Evolutionary conservation across 805 yeast genomes (phyloP).

Genomic region (Pichia ethanolica): DNA sequence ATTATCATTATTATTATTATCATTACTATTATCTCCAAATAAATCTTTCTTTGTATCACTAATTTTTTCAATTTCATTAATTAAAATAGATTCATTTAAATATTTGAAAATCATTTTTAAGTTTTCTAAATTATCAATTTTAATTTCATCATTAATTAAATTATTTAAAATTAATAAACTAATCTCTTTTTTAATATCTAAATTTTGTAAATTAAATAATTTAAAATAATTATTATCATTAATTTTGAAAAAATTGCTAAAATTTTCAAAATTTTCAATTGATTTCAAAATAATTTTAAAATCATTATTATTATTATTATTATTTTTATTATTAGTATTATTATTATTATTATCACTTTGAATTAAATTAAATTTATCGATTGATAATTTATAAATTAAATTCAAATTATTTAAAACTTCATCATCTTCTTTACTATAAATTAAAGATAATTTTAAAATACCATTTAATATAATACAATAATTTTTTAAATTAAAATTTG

Average conservation of each 20-base stretch:
- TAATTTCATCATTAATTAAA: constrained; percentile 35
- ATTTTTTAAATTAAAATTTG: constrained; percentile 62
- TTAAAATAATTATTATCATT: constrained; percentile 41
- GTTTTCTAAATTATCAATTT: constrained; percentile 37
- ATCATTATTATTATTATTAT: constrained; percentile 26
- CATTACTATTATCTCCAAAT: constrained; percentile 21
- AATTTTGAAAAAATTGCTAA: constrained; percentile 29
- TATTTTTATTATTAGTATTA: constrained; percentile 21
- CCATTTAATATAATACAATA: constrained; percentile 57
- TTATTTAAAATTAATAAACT: constrained; percentile 56
- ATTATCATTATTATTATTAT: constrained; percentile 12
- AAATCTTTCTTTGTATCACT: constrained; percentile 13
- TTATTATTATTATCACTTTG: constrained; percentile 6
- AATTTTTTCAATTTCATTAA: constrained; percentile 28
- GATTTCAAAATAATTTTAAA: constrained; percentile 35
- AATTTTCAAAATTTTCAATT: constrained; percentile 34
- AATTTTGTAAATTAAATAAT: constrained; percentile 47
- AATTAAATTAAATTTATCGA: constrained; percentile 26
- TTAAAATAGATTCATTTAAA: constrained; percentile 43
- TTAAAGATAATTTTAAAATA: constrained; percentile 55
- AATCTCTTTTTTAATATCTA: constrained; percentile 45
- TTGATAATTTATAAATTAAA: constrained; percentile 50
- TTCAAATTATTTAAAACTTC: constrained; percentile 53
- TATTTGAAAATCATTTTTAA: constrained; percentile 56
- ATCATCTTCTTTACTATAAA: constrained; percentile 42